These are phyloP conservation scores for Aspergillus pseudoterreus DNA, from an alignment of 2,329 filamentous ascomycete genomes.

Conservation along the genomic window DNA sequence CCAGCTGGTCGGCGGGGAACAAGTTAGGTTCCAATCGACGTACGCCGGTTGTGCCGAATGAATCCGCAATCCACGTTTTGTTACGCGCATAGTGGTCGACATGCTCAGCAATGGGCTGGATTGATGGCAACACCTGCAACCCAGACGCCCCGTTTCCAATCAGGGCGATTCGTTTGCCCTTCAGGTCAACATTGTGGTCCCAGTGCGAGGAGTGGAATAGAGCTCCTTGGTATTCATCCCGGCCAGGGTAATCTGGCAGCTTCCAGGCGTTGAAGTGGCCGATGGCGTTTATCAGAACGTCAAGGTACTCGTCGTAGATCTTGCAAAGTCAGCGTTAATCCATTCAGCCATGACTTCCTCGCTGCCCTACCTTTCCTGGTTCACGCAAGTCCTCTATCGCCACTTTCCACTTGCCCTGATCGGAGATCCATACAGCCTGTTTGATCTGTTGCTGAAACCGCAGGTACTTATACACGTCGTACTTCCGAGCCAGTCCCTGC, in stretches of 20 bases:
- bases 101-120: conserved; percentile 39
- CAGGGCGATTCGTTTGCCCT: conserved; percentile 49
- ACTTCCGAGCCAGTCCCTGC: conserved; percentile 59
- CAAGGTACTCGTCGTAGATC: conserved; percentile 47
- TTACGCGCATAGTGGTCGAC: conserved; percentile 64
- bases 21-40: conserved; percentile 56
- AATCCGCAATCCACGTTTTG: conserved; percentile 64
- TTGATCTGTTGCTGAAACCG: conserved; percentile 56
- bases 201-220: conserved; percentile 61
- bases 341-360: background rate
- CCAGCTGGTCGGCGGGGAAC: conserved; percentile 51
- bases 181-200: conserved; percentile 52
- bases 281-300: conserved; percentile 61
- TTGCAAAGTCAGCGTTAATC: conserved; percentile 30
- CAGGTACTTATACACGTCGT: conserved; percentile 60
- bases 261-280: conserved; percentile 65
- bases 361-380: conserved; percentile 17
- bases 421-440: conserved; percentile 54
- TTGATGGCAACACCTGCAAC: conserved; percentile 48
- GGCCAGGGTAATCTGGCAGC: conserved; percentile 58
- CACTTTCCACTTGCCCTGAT: conserved; percentile 54
- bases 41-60: conserved; percentile 54
- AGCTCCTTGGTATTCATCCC: conserved; percentile 52
- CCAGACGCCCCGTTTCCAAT: conserved; percentile 63
- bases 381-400: conserved; percentile 36